Evolutionary conservation across 176 grass and related monocot species (phyloP).

Genomic region (Oryza nivara): DNA sequence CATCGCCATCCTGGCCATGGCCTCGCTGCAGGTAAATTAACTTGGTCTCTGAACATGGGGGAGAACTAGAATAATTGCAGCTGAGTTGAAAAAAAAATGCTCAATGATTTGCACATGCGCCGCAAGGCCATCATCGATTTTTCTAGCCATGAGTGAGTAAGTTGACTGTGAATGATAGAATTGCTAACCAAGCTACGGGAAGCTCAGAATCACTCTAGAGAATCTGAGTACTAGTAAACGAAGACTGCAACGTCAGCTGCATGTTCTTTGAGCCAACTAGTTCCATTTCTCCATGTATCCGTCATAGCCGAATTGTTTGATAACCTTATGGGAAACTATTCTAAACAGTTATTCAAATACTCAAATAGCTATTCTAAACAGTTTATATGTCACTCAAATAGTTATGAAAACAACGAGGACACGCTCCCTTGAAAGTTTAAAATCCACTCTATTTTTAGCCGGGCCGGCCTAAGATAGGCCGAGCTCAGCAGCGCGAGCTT

Average conservation of each 20-base stretch:
- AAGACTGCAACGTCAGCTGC: not conserved
- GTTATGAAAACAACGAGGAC: too few species aligned
- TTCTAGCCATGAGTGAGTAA: not conserved
- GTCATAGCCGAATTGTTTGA: not conserved
- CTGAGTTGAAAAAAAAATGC: not conserved
- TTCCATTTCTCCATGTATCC: not conserved
- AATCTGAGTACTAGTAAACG: not conserved
- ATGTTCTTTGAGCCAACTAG: constrained; percentile 17
- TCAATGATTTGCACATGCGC: constrained; percentile 13
- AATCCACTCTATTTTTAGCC: too few species aligned
- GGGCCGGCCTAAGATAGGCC: not conserved
- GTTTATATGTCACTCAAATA: too few species aligned
- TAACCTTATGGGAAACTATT: too few species aligned
- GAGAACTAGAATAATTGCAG: not conserved
- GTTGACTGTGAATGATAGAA: constrained; percentile 6
- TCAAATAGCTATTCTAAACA: too few species aligned
- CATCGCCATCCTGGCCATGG: constrained; percentile 58
- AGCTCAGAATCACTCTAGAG: not conserved
- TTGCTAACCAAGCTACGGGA: not conserved
- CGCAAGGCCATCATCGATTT: not conserved
- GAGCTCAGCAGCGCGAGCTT: constrained; percentile 39
- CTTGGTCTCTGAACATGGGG: not conserved
- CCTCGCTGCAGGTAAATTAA: constrained; percentile 72
- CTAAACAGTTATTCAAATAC: too few species aligned
- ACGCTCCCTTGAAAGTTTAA: too few species aligned